Conservation (phyloP, 345 rosid species). For the Citrus mangshanensis region DNA sequence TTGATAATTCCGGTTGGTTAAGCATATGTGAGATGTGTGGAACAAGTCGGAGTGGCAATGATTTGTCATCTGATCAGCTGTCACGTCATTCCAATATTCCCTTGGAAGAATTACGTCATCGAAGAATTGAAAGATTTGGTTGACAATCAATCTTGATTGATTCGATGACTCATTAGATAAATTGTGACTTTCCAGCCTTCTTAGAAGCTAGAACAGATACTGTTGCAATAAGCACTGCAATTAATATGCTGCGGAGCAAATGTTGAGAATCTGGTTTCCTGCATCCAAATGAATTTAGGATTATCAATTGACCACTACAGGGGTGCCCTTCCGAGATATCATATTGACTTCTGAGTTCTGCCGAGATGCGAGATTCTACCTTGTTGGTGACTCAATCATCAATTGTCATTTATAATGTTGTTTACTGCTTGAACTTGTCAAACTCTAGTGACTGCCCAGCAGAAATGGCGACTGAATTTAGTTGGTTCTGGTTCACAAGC, state of each 20-base stretch:
- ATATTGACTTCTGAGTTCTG: neutral
- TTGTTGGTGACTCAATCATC: neutral
- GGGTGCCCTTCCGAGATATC: neutral
- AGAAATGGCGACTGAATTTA: neutral
- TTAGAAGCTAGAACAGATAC: neutral
- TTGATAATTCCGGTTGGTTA: constrained; percentile 61
- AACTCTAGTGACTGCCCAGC: neutral
- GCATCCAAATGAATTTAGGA: neutral
- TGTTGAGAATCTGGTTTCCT: neutral
- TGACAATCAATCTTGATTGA: constrained; percentile 8
- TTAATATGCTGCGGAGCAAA: neutral
- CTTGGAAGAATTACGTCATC: constrained; percentile 74
- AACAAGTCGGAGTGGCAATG: constrained; percentile 36
- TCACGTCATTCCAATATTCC: constrained; percentile 31
- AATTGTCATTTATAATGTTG: neutral
- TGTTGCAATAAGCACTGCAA: neutral
- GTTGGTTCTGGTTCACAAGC: neutral
- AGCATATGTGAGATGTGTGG: constrained; percentile 89
- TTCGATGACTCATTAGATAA: neutral
- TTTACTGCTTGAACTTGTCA: neutral
- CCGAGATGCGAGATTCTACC: neutral
- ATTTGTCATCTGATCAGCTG: constrained; percentile 26
- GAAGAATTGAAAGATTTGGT: constrained; percentile 83
- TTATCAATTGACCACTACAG: neutral
- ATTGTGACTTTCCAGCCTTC: neutral